Percentiles rank a stretch among this genome's conserved stretches.
Conservation (phyloP, 2,329 filamentous ascomycete species). For the Dactylonectria macrodidyma region DNA sequence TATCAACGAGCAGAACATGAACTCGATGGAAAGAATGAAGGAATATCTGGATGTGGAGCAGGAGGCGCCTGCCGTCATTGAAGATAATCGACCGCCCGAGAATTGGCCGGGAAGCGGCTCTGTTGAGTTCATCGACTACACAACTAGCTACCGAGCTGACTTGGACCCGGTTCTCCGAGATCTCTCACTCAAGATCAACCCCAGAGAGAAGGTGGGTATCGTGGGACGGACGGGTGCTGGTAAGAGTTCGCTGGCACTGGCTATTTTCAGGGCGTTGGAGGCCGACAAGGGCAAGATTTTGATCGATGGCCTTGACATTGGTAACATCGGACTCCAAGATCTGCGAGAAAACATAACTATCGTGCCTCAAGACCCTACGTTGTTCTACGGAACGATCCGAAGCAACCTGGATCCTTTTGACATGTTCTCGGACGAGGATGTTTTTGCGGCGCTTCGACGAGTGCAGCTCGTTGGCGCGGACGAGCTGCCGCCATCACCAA, state of each 20-base stretch:
- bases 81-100: constrained; percentile 81
- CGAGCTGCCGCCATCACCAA: constrained; percentile 56
- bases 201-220: constrained; percentile 94
- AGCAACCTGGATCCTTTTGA: constrained; percentile 95
- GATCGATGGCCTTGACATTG: constrained; percentile 93
- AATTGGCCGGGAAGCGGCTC: constrained; percentile 90
- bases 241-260: constrained; percentile 94
- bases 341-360: constrained; percentile 95
- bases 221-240: constrained; percentile 96
- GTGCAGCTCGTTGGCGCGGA: constrained; percentile 87
- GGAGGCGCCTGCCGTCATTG: constrained; percentile 84
- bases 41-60: constrained; percentile 98
- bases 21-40: constrained; percentile 96
- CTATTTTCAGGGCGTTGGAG: constrained; percentile 93
- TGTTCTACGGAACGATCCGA: constrained; percentile 93
- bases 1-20: constrained; percentile 99
- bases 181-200: constrained; percentile 87
- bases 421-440: constrained; percentile 89
- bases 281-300: constrained; percentile 91
- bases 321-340: constrained; percentile 91
- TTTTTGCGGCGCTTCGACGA: constrained; percentile 87
- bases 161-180: constrained; percentile 88
- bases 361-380: constrained; percentile 95
- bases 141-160: constrained; percentile 89
- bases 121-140: constrained; percentile 91